Percentiles rank a stretch among this genome's conserved stretches.
Conservation (phyloP, 192 early-diverging fungal genomes). For the Coemansia sp. region DNA sequence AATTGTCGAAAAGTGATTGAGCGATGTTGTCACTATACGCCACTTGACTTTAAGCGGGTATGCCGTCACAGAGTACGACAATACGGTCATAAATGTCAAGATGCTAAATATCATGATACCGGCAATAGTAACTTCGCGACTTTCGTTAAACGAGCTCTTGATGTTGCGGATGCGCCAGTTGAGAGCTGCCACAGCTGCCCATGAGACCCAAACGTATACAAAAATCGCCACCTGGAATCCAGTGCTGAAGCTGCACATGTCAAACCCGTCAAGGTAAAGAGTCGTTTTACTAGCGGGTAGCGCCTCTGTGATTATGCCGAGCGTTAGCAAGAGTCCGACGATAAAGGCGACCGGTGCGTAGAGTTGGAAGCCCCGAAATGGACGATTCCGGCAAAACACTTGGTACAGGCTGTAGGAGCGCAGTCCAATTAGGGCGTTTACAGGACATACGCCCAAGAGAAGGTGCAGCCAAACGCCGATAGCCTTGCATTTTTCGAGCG, state of each 20-base stretch:
- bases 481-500: constrained; percentile 38
- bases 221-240: constrained; percentile 43
- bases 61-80: constrained; percentile 28
- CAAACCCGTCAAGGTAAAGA: constrained; percentile 15
- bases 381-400: not conserved
- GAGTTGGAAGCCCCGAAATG: not conserved
- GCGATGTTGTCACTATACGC: constrained; percentile 34
- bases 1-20: constrained; percentile 36
- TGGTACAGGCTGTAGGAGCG: constrained; percentile 8
- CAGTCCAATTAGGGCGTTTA: constrained; percentile 32
- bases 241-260: constrained; percentile 34
- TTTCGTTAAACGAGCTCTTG: constrained; percentile 56
- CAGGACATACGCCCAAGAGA: constrained; percentile 32
- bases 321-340: constrained; percentile 14
- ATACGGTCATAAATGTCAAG: constrained; percentile 33
- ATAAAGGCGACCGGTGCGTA: constrained; percentile 3
- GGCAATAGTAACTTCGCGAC: constrained; percentile 28
- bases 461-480: constrained; percentile 51
- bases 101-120: constrained; percentile 29
- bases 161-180: constrained; percentile 51
- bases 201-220: constrained; percentile 39
- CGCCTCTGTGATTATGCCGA: constrained; percentile 36
- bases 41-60: constrained; percentile 25
- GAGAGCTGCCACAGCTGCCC: constrained; percentile 25
- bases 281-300: constrained; percentile 17